A percentile compares a stretch with the other conserved stretches of the same genome.
Conservation (phyloP, 2,329 filamentous ascomycete species). For the Cercospora sojina region DNA sequence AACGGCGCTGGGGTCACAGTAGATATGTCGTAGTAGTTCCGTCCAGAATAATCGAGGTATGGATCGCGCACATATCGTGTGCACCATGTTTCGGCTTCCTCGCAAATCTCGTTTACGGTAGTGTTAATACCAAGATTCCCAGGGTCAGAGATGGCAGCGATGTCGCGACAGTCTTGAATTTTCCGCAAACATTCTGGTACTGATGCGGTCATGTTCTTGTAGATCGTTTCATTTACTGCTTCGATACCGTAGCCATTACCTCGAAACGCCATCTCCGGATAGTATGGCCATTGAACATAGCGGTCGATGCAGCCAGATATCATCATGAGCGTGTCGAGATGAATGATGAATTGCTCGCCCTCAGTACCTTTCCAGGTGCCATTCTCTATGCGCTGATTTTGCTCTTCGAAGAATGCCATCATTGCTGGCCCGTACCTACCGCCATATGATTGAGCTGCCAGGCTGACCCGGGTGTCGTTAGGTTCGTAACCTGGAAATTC, state of each 20-base stretch:
- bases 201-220: constrained; percentile 47
- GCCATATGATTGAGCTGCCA: constrained; percentile 45
- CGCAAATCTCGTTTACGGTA: constrained; percentile 45
- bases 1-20: constrained; percentile 41
- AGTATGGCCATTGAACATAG: constrained; percentile 49
- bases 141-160: constrained; percentile 52
- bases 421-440: constrained; percentile 65
- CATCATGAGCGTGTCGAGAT: constrained; percentile 55
- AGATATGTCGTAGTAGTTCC: constrained; percentile 58
- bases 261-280: constrained; percentile 50
- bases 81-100: constrained; percentile 42
- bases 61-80: constrained; percentile 46
- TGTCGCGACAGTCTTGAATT: constrained; percentile 52
- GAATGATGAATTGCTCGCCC: constrained; percentile 37
- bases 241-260: constrained; percentile 59
- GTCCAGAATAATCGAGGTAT: constrained; percentile 43
- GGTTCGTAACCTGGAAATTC: constrained; percentile 63
- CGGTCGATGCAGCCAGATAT: constrained; percentile 56
- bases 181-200: constrained; percentile 54
- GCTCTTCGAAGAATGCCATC: constrained; percentile 55
- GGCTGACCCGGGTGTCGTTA: constrained; percentile 57
- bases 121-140: constrained; percentile 45
- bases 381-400: constrained; percentile 55
- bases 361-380: constrained; percentile 38
- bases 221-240: constrained; percentile 50